Base-by-base conservation (phyloP, 768 basidiomycete species). In the Peribolospora baueri region DNA sequence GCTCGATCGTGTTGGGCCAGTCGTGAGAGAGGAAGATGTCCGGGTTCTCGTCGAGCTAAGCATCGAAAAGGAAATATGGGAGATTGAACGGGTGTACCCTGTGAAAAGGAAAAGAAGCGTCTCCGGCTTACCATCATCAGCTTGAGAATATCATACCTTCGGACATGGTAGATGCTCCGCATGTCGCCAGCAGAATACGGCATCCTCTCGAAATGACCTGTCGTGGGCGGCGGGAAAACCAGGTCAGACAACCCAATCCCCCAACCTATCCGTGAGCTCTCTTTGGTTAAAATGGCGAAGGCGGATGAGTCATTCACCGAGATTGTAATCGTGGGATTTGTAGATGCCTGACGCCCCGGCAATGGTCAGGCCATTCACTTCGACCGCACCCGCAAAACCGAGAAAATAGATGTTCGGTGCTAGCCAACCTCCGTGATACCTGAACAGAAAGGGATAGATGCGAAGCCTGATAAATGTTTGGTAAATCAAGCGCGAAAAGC, bases 401-500 rank as follows among this genome's bases (percentile, higher is more conserved):
- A 98, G 75, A 66, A 84, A 97, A 68, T 93, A 98, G 53, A 98
- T 90, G 64, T 93, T 90, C 0, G 83, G 84, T 0, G 91, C 93
- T 8, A 97, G 68, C 90, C 91, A 97, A 5, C 88, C 91, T 13
- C 91, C 90, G 62, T 97, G 84, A 66, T 87, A 95, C 56, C 86
- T 90, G 53, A 5, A 11, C 41, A 7, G 8, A n/a, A 5, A 40
- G 5, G 5, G 4, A 42, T 10, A 40, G 43, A 45, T 7, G 37
- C n/a, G 5, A 54, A 7, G 50, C 25, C 48, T 5, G 9, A 46
- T 5, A 38, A 46, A 46, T 46, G 9, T 2, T 10, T 10, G 46
- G 14, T 46, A 46, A 0, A 52, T 7, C 41, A 50, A 51, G 38
- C 7, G 37, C 10, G 7, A 46, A 42, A 25, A 42, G 7, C 4